phyloP scores from a whole-genome alignment of 257 asterid genomes.

The Haberlea rhodopensis region DNA sequence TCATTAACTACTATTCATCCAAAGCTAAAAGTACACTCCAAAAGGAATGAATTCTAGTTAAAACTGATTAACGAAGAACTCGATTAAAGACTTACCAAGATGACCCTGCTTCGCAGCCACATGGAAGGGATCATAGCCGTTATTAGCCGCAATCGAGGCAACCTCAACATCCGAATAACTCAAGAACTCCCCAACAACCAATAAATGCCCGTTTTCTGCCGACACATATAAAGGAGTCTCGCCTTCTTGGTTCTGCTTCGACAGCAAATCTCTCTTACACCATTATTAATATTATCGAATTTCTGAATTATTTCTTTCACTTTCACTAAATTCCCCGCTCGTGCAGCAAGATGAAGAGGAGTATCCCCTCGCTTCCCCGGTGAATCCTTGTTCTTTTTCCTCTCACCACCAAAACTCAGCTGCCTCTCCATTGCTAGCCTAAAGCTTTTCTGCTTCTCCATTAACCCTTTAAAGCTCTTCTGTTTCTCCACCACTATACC shows the following conservation, averaged over 20 bases:
- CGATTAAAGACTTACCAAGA: slow-evolving; percentile 50
- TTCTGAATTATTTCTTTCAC: slow-evolving; percentile 70
- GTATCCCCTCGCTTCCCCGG: slow-evolving; percentile 94
- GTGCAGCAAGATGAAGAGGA: slow-evolving; percentile 79
- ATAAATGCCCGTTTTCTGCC: slow-evolving; percentile 73
- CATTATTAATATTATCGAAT: slow-evolving; percentile 38
- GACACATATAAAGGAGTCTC: slow-evolving; percentile 87
- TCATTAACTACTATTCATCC: not conserved
- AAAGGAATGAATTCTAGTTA: not conserved
- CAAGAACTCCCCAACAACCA: slow-evolving; percentile 75
- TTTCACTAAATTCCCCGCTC: slow-evolving; percentile 80
- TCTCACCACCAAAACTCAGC: slow-evolving; percentile 76
- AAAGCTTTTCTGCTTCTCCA: slow-evolving; percentile 96
- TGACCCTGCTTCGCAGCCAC: slow-evolving; percentile 93
- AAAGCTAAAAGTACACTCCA: not conserved
- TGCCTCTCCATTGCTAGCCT: slow-evolving; percentile 93
- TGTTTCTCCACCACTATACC: slow-evolving; percentile 70
- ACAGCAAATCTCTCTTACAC: slow-evolving; percentile 54
- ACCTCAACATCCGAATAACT: slow-evolving; percentile 69
- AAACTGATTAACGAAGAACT: not conserved
- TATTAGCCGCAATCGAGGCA: slow-evolving; percentile 70
- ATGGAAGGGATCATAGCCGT: slow-evolving; percentile 88
- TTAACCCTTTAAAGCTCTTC: slow-evolving; percentile 77
- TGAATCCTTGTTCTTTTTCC: slow-evolving; percentile 72
- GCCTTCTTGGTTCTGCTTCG: slow-evolving; percentile 88